phyloP scores from a whole-genome alignment of 2,329 filamentous ascomycete genomes.

The Bipolaris zeicola region DNA sequence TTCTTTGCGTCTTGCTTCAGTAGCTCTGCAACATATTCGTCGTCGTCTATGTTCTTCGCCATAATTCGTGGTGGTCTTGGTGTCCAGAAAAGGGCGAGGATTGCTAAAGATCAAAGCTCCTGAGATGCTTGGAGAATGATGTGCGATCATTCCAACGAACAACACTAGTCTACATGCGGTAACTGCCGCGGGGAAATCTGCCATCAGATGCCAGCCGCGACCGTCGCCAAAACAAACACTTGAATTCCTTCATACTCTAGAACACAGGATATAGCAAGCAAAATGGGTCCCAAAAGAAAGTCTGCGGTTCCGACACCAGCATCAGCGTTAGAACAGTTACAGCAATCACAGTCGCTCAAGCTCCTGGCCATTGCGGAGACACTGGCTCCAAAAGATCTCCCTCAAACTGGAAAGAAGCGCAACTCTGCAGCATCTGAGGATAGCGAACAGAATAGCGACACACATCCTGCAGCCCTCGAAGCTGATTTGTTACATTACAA shows the following conservation, averaged over 20 bases:
- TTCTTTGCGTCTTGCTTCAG: slow-evolving; percentile 79
- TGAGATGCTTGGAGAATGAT: background rate
- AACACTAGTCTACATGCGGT: slow-evolving; percentile 16
- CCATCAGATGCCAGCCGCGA: slow-evolving; percentile 17
- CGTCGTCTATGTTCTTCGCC: slow-evolving; percentile 53
- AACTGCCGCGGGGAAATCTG: slow-evolving; percentile 31
- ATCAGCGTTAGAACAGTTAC: slow-evolving; percentile 58
- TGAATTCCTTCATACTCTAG: slow-evolving; percentile 4
- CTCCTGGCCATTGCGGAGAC: slow-evolving; percentile 80
- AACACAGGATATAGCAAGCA: slow-evolving; percentile 8
- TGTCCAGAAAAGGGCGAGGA: background rate
- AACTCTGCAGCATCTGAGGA: slow-evolving; percentile 71
- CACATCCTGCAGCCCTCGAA: slow-evolving; percentile 71
- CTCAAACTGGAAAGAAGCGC: slow-evolving; percentile 49
- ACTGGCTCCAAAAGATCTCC: slow-evolving; percentile 61
- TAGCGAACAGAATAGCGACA: slow-evolving; percentile 67
- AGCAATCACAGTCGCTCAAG: slow-evolving; percentile 66
- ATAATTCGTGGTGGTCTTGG: slow-evolving; percentile 19
- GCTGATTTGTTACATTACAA: slow-evolving; percentile 89
- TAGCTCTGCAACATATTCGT: slow-evolving; percentile 81
- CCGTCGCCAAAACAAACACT: slow-evolving; percentile 40
- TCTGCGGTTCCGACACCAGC: slow-evolving; percentile 29
- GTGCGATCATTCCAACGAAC: slow-evolving; percentile 10
- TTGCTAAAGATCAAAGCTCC: background rate
- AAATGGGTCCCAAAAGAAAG: slow-evolving; percentile 36